phyloP scores from a whole-genome alignment of 257 asterid species.

The Gentiana dahurica region DNA sequence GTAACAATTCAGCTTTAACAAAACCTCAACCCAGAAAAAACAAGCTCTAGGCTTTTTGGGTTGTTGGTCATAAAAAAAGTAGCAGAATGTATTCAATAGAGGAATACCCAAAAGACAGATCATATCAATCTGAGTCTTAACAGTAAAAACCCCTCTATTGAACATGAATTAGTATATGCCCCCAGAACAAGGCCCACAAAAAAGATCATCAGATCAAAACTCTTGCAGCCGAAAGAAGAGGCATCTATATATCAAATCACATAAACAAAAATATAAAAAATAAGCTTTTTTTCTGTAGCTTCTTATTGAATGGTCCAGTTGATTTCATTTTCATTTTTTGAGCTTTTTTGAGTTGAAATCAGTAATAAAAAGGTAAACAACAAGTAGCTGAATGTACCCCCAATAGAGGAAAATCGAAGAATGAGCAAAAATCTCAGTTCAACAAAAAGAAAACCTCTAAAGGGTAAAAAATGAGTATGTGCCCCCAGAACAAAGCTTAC shows the following conservation, averaged over 20 bases:
- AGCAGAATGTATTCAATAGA: constrained; percentile 24
- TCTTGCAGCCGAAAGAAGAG: constrained; percentile 76
- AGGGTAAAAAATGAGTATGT: constrained; percentile 14
- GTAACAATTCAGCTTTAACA: too few species aligned
- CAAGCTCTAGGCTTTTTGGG: too few species aligned
- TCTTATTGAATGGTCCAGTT: too few species aligned
- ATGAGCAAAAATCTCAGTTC: constrained; percentile 10
- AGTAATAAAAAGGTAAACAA: too few species aligned
- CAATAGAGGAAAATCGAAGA: constrained; percentile 41
- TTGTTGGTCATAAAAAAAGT: too few species aligned
- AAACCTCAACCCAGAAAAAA: too few species aligned
- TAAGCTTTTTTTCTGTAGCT: too few species aligned
- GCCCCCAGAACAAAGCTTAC: constrained; percentile 83
- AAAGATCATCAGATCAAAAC: constrained; percentile 39
- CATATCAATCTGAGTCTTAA: constrained; percentile 10
- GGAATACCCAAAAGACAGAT: constrained; percentile 42
- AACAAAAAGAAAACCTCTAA: constrained; percentile 13
- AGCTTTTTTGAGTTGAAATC: too few species aligned
- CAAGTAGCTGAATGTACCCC: constrained; percentile 24
- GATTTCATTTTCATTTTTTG: too few species aligned
- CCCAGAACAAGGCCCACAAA: constrained; percentile 75
- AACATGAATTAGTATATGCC: constrained; percentile 32
- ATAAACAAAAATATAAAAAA: background rate
- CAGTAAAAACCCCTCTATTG: constrained; percentile 13
- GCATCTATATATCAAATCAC: constrained; percentile 7